Conservation (phyloP, 116 monocot genomes). For the Papilionanthe hybrid region DNA sequence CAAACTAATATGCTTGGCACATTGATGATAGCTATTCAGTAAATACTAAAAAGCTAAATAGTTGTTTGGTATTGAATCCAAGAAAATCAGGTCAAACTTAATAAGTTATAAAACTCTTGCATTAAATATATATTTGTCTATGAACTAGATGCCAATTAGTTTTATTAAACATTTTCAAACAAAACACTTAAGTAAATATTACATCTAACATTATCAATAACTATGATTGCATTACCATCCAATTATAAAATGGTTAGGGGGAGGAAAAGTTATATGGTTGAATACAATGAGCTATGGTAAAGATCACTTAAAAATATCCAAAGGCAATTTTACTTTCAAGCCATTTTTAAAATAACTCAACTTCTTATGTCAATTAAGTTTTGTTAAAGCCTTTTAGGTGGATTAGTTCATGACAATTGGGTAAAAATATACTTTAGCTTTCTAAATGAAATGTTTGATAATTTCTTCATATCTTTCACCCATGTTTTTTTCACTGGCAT, state of each 20-base stretch:
- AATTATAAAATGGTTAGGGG: not conserved
- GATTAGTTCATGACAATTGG: not conserved
- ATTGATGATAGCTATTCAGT: no score
- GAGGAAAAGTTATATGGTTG: not conserved
- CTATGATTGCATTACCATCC: not conserved
- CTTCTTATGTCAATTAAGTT: not conserved
- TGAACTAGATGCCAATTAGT: not conserved
- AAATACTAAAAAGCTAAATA: not conserved
- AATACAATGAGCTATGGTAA: not conserved
- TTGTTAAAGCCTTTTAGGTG: not conserved
- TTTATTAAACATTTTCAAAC: not conserved
- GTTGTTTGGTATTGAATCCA: not conserved
- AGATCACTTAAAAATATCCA: not conserved
- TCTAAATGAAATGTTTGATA: not conserved
- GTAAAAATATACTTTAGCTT: not conserved
- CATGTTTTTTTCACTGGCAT: no score
- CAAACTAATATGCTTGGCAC: no score
- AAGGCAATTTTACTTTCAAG: not conserved
- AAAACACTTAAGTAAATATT: not conserved
- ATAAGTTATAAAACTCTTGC: not conserved
- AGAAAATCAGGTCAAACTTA: not conserved
- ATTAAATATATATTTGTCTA: not conserved
- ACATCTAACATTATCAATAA: not conserved
- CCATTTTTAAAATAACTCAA: not conserved
- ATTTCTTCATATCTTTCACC: no score